Percentiles rank a stretch among this genome's conserved stretches.
phyloP scores from a whole-genome alignment of 352 stramenopile species.

The Pythium guiyangense region DNA sequence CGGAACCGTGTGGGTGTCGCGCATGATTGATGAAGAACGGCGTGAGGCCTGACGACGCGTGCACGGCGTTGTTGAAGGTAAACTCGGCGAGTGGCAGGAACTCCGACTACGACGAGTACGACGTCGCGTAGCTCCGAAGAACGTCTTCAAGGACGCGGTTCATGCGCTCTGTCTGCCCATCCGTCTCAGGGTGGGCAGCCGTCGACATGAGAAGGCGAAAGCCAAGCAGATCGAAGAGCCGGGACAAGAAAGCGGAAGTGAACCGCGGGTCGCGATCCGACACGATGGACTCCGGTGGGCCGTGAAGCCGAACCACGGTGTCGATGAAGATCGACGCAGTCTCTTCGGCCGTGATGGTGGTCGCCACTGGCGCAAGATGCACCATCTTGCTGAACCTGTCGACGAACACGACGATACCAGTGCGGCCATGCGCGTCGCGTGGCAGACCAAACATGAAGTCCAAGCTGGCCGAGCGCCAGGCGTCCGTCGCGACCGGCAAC shows the following conservation, averaged over 20 bases:
- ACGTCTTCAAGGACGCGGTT: not conserved
- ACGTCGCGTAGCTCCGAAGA: not conserved
- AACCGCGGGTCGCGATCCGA: not conserved
- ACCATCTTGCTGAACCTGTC: not conserved
- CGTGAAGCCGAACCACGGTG: not conserved
- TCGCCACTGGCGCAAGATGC: not conserved
- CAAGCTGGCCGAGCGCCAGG: not conserved
- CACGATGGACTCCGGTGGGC: not conserved
- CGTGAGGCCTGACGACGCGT: too few relatives aligned
- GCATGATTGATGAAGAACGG: too few relatives aligned
- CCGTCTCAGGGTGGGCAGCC: not conserved
- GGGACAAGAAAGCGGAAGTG: not conserved
- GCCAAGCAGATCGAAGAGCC: not conserved
- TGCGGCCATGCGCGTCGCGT: not conserved
- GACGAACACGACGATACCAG: not conserved
- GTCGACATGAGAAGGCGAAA: not conserved
- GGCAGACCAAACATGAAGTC: not conserved
- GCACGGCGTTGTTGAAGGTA: too few relatives aligned
- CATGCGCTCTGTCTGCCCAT: not conserved
- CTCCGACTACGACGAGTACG: not conserved
- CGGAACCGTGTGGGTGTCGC: too few relatives aligned
- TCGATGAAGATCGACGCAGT: not conserved
- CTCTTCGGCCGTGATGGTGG: not conserved
- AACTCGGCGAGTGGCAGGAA: too few relatives aligned
- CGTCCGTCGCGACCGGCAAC: not conserved